Conservation (phyloP, 331 rosid genomes). For the Malus hybrid region DNA sequence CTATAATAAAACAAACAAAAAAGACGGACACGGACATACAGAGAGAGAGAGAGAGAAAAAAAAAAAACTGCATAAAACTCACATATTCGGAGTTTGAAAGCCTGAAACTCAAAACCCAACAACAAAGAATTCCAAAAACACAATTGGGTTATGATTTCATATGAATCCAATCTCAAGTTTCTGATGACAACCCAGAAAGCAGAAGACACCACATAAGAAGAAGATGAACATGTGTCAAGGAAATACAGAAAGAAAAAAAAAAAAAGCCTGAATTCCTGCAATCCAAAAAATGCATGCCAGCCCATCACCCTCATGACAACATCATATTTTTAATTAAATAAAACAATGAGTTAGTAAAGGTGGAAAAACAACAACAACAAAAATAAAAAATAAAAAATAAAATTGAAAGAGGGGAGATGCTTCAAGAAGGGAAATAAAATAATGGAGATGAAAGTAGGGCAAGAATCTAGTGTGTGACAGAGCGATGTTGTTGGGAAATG, state of each 20-base stretch:
- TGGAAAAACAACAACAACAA: neutral
- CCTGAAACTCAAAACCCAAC: neutral
- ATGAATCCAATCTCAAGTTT: conserved; percentile 6
- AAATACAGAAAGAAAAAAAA: conserved; percentile 7
- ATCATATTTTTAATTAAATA: neutral
- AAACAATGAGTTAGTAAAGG: neutral
- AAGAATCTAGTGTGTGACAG: neutral
- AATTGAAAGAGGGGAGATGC: neutral
- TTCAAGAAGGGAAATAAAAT: neutral
- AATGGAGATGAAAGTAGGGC: neutral
- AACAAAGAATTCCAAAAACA: neutral
- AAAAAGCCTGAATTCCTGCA: neutral
- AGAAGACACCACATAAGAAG: neutral
- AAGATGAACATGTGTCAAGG: neutral
- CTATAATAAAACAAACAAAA: neutral
- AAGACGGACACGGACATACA: neutral
- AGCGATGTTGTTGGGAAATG: no score
- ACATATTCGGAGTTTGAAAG: neutral
- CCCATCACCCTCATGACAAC: neutral
- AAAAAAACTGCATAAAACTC: neutral
- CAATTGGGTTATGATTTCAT: neutral
- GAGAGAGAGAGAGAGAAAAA: neutral
- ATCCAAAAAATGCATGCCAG: conserved; percentile 4
- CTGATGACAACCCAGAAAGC: conserved; percentile 19
- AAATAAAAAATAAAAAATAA: neutral